Base-by-base conservation (phyloP, 192 early-diverging fungal species). In the Linnemannia exigua region DNA sequence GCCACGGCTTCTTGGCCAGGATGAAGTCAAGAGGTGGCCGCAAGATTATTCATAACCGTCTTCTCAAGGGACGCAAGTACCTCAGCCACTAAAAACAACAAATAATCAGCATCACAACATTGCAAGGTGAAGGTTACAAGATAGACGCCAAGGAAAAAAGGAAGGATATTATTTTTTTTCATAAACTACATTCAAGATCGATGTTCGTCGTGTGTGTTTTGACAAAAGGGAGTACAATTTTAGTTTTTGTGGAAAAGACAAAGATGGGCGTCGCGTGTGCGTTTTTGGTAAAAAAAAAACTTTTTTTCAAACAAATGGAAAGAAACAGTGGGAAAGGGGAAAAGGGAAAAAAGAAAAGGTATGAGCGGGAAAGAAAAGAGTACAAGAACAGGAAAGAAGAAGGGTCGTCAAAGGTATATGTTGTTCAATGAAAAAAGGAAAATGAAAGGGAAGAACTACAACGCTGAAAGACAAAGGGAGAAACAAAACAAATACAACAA, bases 1-100 rank as follows among this genome's bases (percentile, higher is more conserved):
- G 93, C 84, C 95, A 96, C 88, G 98, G 98, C 70, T 99, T 98
- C 88, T 91, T 98, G 81, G 88, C 90, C 54, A 91, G 98, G 17
- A 85, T 97, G 79, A 88, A 93, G 75, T 96, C 94, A 44, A 93
- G 94, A 71, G 91, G 87, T 25, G 98, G 98, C 8, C 91, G 96
- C 33, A 94, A 91, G 77, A 91, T 96, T 1, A 88, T 99, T 37
- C 79, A 82, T 19, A 90, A 96, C 70, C 90, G 98, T 22, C 92
- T 90, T 79, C 70, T 96, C 71, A 99, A 99, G 90, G 98, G 98
- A 37, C 92, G 98, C 84, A 95, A 95, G 79, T 91, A 84, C 87
- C 89, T 99, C 74, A 95, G 96, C 25, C 96, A 96, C 85, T 98
- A 93, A 82, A 74, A 35, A 72, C 28, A 31, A 15, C 3, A 37